A percentile compares a stretch with the other conserved stretches of the same genome.
phyloP scores from a whole-genome alignment of 2,329 filamentous ascomycete species.

The Grosmannia serpens region DNA sequence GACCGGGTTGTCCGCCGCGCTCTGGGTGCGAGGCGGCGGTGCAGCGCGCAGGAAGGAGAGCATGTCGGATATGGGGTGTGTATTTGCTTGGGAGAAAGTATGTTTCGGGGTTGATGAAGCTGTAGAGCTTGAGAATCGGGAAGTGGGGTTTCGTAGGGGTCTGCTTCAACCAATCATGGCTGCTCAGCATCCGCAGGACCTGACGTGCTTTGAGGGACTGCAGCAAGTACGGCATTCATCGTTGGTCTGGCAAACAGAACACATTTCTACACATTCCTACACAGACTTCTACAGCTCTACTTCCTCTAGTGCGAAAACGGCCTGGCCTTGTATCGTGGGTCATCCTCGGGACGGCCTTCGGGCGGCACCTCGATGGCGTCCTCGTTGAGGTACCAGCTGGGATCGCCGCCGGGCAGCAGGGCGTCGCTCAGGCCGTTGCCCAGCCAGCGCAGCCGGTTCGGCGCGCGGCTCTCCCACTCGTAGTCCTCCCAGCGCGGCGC shows the following conservation, averaged over 20 bases:
- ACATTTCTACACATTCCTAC: no score
- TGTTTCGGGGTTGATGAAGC: no score
- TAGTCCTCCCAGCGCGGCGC: slow-evolving; percentile 7
- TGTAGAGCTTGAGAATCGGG: no score
- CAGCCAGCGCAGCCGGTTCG: not conserved
- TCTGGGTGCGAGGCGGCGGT: slow-evolving; percentile 1
- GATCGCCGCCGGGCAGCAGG: not conserved
- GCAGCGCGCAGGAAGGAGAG: slow-evolving; percentile 2
- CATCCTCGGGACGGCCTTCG: not conserved
- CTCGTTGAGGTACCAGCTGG: not conserved
- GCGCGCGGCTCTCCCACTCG: not conserved
- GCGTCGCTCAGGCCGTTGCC: not conserved
- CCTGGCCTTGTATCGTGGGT: not conserved
- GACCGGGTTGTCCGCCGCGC: not conserved
- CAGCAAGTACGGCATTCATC: no score
- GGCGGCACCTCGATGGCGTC: not conserved
- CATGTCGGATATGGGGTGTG: not conserved
- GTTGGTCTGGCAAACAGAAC: no score
- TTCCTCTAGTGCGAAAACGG: not conserved
- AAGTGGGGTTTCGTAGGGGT: no score
- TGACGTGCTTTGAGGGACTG: no score
- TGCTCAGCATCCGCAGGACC: no score
- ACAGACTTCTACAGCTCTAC: not conserved
- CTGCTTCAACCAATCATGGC: no score
- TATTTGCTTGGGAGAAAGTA: no score